Percentiles rank a stretch among this genome's conserved stretches.
Conservation (phyloP, 208 protist species). For the Wallacemonas collosoma region DNA sequence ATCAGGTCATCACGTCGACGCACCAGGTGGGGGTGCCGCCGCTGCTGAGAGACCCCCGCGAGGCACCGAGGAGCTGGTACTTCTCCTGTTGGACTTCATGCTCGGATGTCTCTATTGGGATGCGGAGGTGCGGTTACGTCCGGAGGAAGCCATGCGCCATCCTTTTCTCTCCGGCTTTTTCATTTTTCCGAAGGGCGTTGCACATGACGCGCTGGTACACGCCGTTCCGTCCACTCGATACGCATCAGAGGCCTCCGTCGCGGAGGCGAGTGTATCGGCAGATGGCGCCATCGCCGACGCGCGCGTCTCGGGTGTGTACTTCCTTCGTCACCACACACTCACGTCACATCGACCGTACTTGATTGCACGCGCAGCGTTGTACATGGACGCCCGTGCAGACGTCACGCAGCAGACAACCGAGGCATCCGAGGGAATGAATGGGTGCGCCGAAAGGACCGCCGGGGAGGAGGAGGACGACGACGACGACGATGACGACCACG, state of each 20-base stretch:
- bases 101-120: constrained; percentile 66
- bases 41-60: constrained; percentile 2
- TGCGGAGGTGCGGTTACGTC: constrained; percentile 53
- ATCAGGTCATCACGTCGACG: neutral
- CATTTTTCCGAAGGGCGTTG: neutral
- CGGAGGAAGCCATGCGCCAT: constrained; percentile 55
- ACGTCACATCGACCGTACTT: constrained; percentile 22
- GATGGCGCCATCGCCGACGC: neutral
- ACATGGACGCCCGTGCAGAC: neutral
- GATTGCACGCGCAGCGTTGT: constrained; percentile 2
- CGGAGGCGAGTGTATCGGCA: neutral
- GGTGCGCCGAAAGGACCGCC: too few relatives aligned
- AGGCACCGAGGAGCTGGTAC: constrained; percentile 15
- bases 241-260: neutral
- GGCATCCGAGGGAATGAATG: too few relatives aligned
- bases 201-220: neutral
- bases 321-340: constrained; percentile 43
- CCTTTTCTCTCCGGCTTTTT: constrained; percentile 41
- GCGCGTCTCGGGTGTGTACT: constrained; percentile 37
- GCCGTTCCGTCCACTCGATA: neutral
- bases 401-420: neutral
- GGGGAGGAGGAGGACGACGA: neutral
- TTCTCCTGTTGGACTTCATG: constrained; percentile 44
- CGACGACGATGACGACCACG: constrained; percentile 1
- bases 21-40: too few relatives aligned